Evolutionary conservation across 1,284 basidiomycete genomes (phyloP), one percentile per base, ranked within the genome.

Genomic region (Tylopilus sp.): DNA sequence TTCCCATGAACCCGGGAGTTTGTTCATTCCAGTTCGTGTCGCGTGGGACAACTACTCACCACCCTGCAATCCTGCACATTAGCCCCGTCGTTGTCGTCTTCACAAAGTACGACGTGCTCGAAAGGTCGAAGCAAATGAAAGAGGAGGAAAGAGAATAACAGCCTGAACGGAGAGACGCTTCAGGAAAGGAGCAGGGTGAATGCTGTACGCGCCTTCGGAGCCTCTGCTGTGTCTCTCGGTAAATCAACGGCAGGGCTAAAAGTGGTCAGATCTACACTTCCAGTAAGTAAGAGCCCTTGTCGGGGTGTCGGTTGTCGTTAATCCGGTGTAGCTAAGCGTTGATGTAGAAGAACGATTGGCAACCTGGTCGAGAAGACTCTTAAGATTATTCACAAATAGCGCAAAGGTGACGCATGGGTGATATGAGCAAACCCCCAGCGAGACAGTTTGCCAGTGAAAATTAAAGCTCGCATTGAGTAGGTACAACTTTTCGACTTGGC

Each of bases 391-490:
- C 28, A 37, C 9, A 33, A 52, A 3, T 41, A 41, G 16, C 41
- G 45, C 10, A 45, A 28, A 28, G 26, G 26, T 28, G 26, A 28
- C 7, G 10, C 26, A 28, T 28, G 26, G 26, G 26, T 28, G 26
- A 43, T 29, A 11, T 52, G 49, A 43, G 49, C 35, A 6, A 42
- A 48, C 13, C 44, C 50, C 10, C 51, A 53, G 33, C 41, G 44
- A 29, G 51, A 37, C n/a, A 43, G 11, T 23, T n/a, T 53, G 0
- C 52, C 51, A 4, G 6, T 48, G 18, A 53, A 53, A n/a, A 40
- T 53, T 5, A 33, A 44, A 36, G 41, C 51, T 2, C 48, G 51
- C 15, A 19, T 52, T 6, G 51, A 52, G 51, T 53, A 16, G 23
- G 51, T 36, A 8, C 31, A 4, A 4, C 19, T 1, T 3, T 41